Evolutionary conservation across 1,284 basidiomycete genomes (phyloP).

Genomic region (Tremellales sp.): DNA sequence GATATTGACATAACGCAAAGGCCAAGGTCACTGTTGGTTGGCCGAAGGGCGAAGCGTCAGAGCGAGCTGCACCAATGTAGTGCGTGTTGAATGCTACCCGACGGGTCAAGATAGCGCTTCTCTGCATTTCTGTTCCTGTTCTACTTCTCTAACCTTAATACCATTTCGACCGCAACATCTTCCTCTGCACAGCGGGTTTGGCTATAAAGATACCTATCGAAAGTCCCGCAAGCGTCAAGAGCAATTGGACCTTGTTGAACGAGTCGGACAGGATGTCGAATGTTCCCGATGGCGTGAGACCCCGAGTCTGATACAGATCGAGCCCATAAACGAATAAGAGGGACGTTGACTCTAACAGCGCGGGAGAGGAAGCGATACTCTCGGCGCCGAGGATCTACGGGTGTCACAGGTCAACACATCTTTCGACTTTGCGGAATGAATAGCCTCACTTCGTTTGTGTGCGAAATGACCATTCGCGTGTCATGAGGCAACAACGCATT

Average conservation of each 20-base stretch:
- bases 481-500: constrained; percentile 73
- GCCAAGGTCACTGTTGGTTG: too few relatives aligned
- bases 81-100: too few relatives aligned
- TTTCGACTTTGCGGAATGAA: not conserved
- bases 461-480: constrained; percentile 69
- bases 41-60: too few relatives aligned
- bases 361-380: constrained; percentile 67
- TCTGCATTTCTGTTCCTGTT: too few relatives aligned
- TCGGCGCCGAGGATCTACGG: constrained; percentile 58
- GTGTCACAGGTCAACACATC: not conserved
- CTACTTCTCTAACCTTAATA: too few relatives aligned
- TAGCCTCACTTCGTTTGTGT: constrained; percentile 64
- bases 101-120: too few relatives aligned
- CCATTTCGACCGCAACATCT: constrained; percentile 44
- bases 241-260: constrained; percentile 91
- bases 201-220: constrained; percentile 68
- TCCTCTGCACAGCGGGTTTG: constrained; percentile 50
- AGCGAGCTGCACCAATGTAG: too few relatives aligned
- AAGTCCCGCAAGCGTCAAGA: constrained; percentile 74
- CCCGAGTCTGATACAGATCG: constrained; percentile 77
- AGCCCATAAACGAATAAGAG: constrained; percentile 81
- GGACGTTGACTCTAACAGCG: constrained; percentile 86
- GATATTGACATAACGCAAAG: too few relatives aligned
- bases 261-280: constrained; percentile 88
- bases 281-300: constrained; percentile 75